A percentile compares a stretch with the other conserved stretches of the same genome.
These are phyloP conservation scores for Straminergon stramineum DNA, from an alignment of 225 moss, liverwort and hornwort species.

Conservation along the genomic window DNA sequence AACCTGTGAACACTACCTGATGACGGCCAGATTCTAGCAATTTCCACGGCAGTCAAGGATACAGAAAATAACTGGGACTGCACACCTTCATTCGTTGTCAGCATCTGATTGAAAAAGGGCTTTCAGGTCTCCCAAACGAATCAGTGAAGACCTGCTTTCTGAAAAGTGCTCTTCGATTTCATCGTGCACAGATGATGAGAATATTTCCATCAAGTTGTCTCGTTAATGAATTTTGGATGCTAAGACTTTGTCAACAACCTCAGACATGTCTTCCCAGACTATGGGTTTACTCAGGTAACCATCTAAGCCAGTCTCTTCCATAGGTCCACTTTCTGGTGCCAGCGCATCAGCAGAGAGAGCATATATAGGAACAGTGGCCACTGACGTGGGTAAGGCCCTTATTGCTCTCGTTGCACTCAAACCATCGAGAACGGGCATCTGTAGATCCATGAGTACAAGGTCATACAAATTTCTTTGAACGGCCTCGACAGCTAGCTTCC, in stretches of 20 bases:
- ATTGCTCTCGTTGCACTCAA: constrained; percentile 90
- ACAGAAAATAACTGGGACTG: background rate
- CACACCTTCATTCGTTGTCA: background rate
- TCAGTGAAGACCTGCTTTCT: background rate
- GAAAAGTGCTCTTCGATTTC: background rate
- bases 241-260: constrained; percentile 59
- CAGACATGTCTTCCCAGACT: constrained; percentile 75
- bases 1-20: background rate
- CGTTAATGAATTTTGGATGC: constrained; percentile 14
- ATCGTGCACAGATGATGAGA: background rate
- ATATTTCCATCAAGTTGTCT: background rate
- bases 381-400: constrained; percentile 47
- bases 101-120: background rate
- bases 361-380: constrained; percentile 61
- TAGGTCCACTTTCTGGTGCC: constrained; percentile 70
- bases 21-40: background rate
- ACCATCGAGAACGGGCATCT: constrained; percentile 96
- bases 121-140: background rate
- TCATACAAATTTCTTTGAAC: constrained; percentile 71
- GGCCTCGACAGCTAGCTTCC: constrained; percentile 90
- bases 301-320: constrained; percentile 87
- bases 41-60: background rate
- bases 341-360: constrained; percentile 83
- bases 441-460: constrained; percentile 89
- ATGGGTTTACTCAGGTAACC: constrained; percentile 94